phyloP scores from a whole-genome alignment of 768 basidiomycete species.

The Lactarius deliciosus region DNA sequence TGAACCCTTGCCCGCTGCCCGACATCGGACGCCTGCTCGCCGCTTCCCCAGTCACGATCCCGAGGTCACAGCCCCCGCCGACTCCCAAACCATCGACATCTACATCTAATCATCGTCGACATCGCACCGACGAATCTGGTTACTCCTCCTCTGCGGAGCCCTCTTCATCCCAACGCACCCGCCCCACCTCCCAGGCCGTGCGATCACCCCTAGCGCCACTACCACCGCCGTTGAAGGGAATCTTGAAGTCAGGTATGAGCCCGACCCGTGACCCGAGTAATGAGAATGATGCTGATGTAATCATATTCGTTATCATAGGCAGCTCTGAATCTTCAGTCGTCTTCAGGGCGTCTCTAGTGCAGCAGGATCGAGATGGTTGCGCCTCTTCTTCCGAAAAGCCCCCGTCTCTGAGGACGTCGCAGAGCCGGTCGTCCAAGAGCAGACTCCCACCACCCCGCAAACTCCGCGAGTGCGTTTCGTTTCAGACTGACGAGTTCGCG shows the following conservation, averaged over 20 bases:
- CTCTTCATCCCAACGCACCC: conserved; percentile 4
- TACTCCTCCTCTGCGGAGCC: conserved; percentile 27
- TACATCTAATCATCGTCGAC: conserved; percentile 8
- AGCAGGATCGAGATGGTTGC: conserved; percentile 27
- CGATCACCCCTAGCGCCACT: conserved; percentile 13
- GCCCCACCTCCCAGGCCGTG: conserved; percentile 13
- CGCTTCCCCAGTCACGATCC: neutral
- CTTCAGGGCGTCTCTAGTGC: conserved; percentile 17
- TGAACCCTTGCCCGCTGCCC: conserved; percentile 27
- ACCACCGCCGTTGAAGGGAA: conserved; percentile 21
- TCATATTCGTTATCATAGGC: conserved; percentile 15
- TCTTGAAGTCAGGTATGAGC: conserved; percentile 28
- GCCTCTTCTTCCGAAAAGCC: conserved; percentile 36
- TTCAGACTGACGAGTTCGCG: neutral
- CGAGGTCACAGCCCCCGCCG: neutral
- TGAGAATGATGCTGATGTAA: conserved; percentile 12
- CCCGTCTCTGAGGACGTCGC: conserved; percentile 4
- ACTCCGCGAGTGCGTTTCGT: conserved; percentile 1
- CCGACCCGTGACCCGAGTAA: conserved; percentile 5
- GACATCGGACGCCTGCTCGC: conserved; percentile 9
- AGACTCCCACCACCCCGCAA: conserved; percentile 2
- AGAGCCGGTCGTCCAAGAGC: conserved; percentile 2
- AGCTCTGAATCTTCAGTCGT: conserved; percentile 14
- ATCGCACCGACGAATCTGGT: conserved; percentile 16
- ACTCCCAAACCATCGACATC: conserved; percentile 5